Evolutionary conservation across 1,284 basidiomycete species (phyloP), one percentile per base, ranked within the genome.

Genomic region (Dichomitus squalens): DNA sequence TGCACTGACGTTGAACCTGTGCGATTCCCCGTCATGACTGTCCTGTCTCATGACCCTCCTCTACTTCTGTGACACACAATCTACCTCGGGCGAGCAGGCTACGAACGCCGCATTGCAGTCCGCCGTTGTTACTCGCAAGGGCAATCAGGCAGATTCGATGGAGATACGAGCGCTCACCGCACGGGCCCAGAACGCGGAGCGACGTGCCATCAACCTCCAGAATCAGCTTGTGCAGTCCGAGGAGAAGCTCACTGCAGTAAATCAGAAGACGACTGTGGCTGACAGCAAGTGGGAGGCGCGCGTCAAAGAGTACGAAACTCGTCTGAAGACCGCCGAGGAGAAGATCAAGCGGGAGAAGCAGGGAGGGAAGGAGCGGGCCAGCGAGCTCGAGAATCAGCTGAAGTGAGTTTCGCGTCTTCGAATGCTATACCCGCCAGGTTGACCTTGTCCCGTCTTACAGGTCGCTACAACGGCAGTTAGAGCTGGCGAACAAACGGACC

Each of bases 321-420:
- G 94, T 16, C 73, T 95, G 65, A 89, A 88, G 71, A 85, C 87
- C 0, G 93, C 94, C 0, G 95, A 96, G 68, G 96, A 99, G 79
- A 90, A 90, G 72, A 87, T 96, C 65, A 99, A 98, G 82, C 81
- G 95, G 43, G 96, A 98, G 77, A 81, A 93, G 61, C 95, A 98
- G 68, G 96, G 96, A 3, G 88, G 91, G 36, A 98, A 98, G 77
- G 96, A 99, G 76, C 76, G 89, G 34, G 75, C 86, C 11, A 66
- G 75, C 8, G 90, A 92, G 71, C 73, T 92, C 53, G 89, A 92
- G 73, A 84, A 71, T 58, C 84, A 83, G 67, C 69, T 89, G 61
- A 90, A 86, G 90, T 91, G 47, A 54, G 83, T 78, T 36, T 59
- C 9, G 18, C 18, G 5, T 33, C 29, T 56, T 29, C 48, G 31